Evolutionary conservation across 140 eudicot genomes (phyloP), one percentile per base, ranked within the genome.

Genomic region (Erigeron philadelphicus): DNA sequence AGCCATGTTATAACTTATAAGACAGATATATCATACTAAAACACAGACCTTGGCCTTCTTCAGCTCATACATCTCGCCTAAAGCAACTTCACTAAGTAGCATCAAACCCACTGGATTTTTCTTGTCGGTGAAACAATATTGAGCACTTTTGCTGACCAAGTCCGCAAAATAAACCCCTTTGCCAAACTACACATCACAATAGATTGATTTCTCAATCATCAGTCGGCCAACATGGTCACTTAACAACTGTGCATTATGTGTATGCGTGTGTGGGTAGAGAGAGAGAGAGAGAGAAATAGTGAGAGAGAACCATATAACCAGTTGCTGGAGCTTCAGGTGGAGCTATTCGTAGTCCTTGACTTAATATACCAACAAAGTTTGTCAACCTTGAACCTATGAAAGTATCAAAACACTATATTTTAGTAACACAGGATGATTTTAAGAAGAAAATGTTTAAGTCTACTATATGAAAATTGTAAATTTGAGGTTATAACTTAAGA

Each of bases 281-380:
- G 23, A 18, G 53, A 65, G 59, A 15, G 59, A 58, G 75, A 70
- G 77, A 63, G 66, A 75, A 94, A n/a, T n/a, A n/a, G n/a, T n/a
- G 59, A 58, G 75, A 70, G 77, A 63, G 66, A 75, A 94, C 99
- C 99, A 89, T 94, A 73, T 89, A 94, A 58, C 99, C 99, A 8
- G 99, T 94, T 73, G 95, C 91, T 6, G 99, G 99, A 69, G 97
- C 99, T 81, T 94, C 99, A 44, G 99, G 97, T 72, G 99, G 99
- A 66, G 99, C 99, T 66, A 94, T 85, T 68, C 97, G 76, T 68
- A 94, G 80, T 53, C 99, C 99, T 83, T 94, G 95, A 78, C 95
- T 94, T 67, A 94, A 93, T 38, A 94, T 94, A 82, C 99, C 99
- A 11, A 94, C 95, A 72, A 85, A 94, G 74, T 94, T 94, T 72